phyloP scores from a whole-genome alignment of 306 rosid genomes.

The Myrica gale region DNA sequence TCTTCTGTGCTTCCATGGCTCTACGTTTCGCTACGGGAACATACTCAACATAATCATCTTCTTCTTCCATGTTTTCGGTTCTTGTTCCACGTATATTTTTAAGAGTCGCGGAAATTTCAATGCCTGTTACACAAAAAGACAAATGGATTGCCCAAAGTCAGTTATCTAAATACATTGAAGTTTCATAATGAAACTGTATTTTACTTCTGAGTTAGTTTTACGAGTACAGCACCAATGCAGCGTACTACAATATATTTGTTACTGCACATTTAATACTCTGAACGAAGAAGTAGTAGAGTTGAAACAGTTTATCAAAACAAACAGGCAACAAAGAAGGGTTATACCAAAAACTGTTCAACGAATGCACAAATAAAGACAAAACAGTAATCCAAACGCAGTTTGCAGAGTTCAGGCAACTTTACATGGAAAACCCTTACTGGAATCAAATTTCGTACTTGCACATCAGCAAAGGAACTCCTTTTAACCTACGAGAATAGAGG shows the following conservation, averaged over 20 bases:
- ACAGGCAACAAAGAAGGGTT: not conserved
- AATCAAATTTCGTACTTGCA: not conserved
- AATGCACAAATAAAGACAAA: not conserved
- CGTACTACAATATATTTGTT: not conserved
- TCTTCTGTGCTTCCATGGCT: constrained; percentile 80
- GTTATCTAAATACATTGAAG: not conserved
- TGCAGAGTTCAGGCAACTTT: not conserved
- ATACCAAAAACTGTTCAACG: not conserved
- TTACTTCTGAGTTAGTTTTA: not conserved
- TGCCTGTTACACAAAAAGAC: not conserved
- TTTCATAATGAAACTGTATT: not conserved
- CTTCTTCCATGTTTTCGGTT: constrained; percentile 55
- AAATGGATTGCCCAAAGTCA: not conserved
- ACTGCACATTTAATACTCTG: not conserved
- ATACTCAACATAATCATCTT: constrained; percentile 73
- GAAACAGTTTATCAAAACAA: no score
- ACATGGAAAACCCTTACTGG: not conserved
- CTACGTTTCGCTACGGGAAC: constrained; percentile 90
- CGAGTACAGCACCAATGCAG: not conserved
- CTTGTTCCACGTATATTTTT: not conserved
- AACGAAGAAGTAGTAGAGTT: not conserved
- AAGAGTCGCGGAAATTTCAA: not conserved
- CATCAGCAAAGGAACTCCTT: constrained; percentile 5
- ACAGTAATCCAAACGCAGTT: not conserved
- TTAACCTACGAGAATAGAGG: not conserved